Percentiles rank a stretch among this genome's conserved stretches.
These are phyloP conservation scores for Mycotypha africana DNA, from an alignment of 371 early-diverging fungal species.

Conservation along the genomic window DNA sequence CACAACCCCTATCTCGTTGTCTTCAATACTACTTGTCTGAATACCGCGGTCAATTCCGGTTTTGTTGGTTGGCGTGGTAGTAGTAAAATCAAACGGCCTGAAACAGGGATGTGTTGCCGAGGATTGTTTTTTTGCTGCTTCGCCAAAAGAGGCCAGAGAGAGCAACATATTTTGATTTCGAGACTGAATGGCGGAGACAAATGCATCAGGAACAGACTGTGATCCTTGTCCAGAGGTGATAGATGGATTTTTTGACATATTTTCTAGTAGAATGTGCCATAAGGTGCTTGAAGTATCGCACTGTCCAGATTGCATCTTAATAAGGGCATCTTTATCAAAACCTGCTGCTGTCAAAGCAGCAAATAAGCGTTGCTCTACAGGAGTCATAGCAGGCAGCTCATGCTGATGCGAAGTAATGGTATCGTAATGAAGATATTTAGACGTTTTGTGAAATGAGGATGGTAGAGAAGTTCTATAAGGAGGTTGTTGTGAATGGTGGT, in stretches of 20 bases:
- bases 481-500: too few relatives aligned
- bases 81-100: too few relatives aligned
- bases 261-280: conserved; percentile 67
- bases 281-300: conserved; percentile 67
- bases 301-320: conserved; percentile 56
- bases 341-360: conserved; percentile 54
- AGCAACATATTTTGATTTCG: background rate
- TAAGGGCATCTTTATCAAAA: conserved; percentile 57
- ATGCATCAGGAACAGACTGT: conserved; percentile 13
- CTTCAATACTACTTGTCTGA: too few relatives aligned
- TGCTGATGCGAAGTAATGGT: too few relatives aligned
- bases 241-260: conserved; percentile 4
- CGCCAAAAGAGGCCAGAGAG: too few relatives aligned
- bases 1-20: too few relatives aligned
- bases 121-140: too few relatives aligned
- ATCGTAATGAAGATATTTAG: conserved; percentile 14
- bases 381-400: conserved; percentile 30
- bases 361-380: conserved; percentile 45
- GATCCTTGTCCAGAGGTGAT: background rate
- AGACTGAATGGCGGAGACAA: conserved; percentile 13
- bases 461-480: conserved; percentile 16
- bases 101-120: too few relatives aligned
- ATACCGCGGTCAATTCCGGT: background rate
- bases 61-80: too few relatives aligned
- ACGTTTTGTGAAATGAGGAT: conserved; percentile 2